phyloP scores from a whole-genome alignment of 495 filamentous ascomycete genomes.

The Penicillium alfredii region DNA sequence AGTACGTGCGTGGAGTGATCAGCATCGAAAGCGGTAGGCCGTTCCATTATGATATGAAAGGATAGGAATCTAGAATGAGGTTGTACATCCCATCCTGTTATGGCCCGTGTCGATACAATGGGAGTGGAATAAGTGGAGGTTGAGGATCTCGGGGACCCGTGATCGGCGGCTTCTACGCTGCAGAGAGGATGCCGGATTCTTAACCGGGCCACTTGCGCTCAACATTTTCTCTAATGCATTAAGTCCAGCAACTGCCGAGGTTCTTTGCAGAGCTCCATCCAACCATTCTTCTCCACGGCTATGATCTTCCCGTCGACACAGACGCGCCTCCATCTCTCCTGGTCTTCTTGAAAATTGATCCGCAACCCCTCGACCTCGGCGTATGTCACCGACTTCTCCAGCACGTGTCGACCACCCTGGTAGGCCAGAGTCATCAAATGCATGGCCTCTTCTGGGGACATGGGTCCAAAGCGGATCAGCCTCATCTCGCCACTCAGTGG shows the following conservation, averaged over 20 bases:
- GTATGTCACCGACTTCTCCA: conserved; percentile 57
- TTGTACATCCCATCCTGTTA: too few species aligned
- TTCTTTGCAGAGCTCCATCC: conserved; percentile 57
- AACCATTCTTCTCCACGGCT: conserved; percentile 60
- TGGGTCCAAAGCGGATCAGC: conserved; percentile 66
- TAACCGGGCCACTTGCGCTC: too few species aligned
- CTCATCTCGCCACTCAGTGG: conserved; percentile 62
- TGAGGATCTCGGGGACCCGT: too few species aligned
- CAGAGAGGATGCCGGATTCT: too few species aligned
- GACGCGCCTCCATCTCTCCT: conserved; percentile 69
- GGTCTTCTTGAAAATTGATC: conserved; percentile 58
- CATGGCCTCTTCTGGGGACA: conserved; percentile 59
- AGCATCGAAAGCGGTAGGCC: conserved; percentile 34
- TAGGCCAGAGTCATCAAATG: conserved; percentile 72
- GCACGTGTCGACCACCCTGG: conserved; percentile 63
- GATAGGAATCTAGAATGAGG: too few species aligned
- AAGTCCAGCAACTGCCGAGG: conserved; percentile 20
- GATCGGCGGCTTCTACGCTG: too few species aligned
- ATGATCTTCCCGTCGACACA: conserved; percentile 89
- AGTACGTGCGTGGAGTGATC: conserved; percentile 45
- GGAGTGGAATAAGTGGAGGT: too few species aligned
- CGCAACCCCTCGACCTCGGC: conserved; percentile 54
- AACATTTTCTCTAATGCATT: conserved; percentile 7
- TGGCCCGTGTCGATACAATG: too few species aligned
- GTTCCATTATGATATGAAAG: too few species aligned